Base-by-base conservation (phyloP, 805 yeast species). In the Tetrapisispora taiwanensis region DNA sequence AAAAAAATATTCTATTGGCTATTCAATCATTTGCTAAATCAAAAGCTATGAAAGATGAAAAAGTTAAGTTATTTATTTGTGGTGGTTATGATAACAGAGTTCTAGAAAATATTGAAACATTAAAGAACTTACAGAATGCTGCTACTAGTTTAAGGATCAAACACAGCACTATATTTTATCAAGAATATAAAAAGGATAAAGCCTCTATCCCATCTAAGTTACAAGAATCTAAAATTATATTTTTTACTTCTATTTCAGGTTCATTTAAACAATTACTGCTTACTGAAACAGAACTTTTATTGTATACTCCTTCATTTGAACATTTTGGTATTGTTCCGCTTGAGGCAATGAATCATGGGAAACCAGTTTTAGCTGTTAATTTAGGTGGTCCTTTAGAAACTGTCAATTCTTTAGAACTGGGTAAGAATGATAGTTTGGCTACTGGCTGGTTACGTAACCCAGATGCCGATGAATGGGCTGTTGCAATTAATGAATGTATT, bases 261-360 rank as follows among this genome's bases (percentile, higher is more conserved):
- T 59, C 72, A 2, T 59, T 84, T 47, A 86, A 87, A 63, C 79
- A 71, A 58, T 67, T 73, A 2, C 70, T 92, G 24, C 66, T 92
- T 30, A 60, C 72, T 32, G 62, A 68, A 9, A 71, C 89, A 2
- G 72, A 73, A 39, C 52, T 84, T 45, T 69, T 92, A 19, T 65
- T 89, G 37, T 92, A 92, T 59, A 92, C 99, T 0, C 98, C 99
- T 3, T 72, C 84, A 0, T 75, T 74, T 54, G 98, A 92, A 62
- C 99, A 92, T 66, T 92, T 92, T 59, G 99, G 99, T 13, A 92
- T 92, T 50, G 99, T 92, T 9, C 99, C 99, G 1, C 71, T 92
- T 14, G 98, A 92, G 60, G 89, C 95, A 12, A 89, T 92, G 97
- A 72, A 81, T 39, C 71, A 76, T 46, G 82, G 84, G 26, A 81